Evolutionary conservation across 1,139 yeast genomes (phyloP).

Genomic region (Suhomyces wounanorum): DNA sequence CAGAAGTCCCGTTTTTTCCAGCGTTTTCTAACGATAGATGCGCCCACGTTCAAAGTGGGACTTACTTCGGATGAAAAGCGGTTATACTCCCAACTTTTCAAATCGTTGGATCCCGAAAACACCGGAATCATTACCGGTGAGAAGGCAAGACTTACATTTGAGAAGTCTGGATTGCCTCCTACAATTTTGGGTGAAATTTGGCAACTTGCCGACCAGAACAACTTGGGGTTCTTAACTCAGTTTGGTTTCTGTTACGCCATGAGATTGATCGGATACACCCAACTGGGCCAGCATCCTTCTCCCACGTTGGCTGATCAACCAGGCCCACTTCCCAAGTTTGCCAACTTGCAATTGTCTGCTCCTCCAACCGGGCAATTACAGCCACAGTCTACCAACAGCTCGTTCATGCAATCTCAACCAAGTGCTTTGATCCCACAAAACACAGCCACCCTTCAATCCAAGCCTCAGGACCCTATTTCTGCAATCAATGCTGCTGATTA

Average conservation of each 20-base stretch:
- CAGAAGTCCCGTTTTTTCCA: neutral
- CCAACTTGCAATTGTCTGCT: slow-evolving; percentile 31
- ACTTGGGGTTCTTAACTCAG: slow-evolving; percentile 82
- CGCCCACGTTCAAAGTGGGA: slow-evolving; percentile 46
- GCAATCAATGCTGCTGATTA: slow-evolving; percentile 66
- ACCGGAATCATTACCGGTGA: slow-evolving; percentile 89
- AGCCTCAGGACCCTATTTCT: slow-evolving; percentile 53
- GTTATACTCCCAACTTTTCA: slow-evolving; percentile 73
- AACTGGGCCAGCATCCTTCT: slow-evolving; percentile 63
- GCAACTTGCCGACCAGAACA: slow-evolving; percentile 86
- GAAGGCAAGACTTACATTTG: slow-evolving; percentile 81
- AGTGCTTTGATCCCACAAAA: slow-evolving; percentile 38
- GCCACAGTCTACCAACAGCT: slow-evolving; percentile 42
- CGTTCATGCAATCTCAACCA: slow-evolving; percentile 54
- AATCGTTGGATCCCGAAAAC: slow-evolving; percentile 74
- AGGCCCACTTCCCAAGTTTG: slow-evolving; percentile 62
- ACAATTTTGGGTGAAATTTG: slow-evolving; percentile 84
- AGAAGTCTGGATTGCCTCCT: slow-evolving; percentile 83
- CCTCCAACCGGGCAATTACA: slow-evolving; percentile 18
- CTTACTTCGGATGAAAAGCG: slow-evolving; percentile 80
- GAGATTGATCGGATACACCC: slow-evolving; percentile 88
- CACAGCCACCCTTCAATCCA: slow-evolving; percentile 32
- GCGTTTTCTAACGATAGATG: slow-evolving; percentile 19
- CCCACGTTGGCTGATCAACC: slow-evolving; percentile 52
- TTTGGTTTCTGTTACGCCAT: slow-evolving; percentile 82